Conservation (phyloP, 1,284 basidiomycete genomes). For the Hortiboletus rubellus region DNA sequence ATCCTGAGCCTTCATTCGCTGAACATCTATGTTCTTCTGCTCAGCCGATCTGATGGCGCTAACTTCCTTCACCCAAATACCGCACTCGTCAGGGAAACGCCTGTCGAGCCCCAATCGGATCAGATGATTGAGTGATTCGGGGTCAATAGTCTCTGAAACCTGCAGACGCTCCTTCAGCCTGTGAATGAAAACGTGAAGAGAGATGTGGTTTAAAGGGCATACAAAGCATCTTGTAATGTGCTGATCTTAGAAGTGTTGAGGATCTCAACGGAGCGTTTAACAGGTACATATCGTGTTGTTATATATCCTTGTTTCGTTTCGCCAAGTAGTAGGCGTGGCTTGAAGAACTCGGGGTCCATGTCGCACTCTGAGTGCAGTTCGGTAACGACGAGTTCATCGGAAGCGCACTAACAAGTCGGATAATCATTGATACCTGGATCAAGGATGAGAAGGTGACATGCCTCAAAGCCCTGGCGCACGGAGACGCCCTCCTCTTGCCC, state of each 20-base stretch:
- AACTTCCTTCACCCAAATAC: constrained; percentile 28
- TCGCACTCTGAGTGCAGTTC: constrained; percentile 23
- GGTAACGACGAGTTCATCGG: constrained; percentile 11
- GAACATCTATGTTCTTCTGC: constrained; percentile 9
- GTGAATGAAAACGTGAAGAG: background rate
- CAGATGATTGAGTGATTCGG: constrained; percentile 34
- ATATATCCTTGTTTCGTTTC: constrained; percentile 39
- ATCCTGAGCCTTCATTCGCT: constrained; percentile 13
- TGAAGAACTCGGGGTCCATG: constrained; percentile 25
- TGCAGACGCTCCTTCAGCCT: constrained; percentile 34
- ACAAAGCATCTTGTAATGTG: constrained; percentile 24
- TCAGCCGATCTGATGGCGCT: constrained; percentile 1
- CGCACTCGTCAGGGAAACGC: constrained; percentile 31
- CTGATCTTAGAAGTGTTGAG: constrained; percentile 5
- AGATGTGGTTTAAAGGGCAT: background rate
- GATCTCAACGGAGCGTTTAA: constrained; percentile 11
- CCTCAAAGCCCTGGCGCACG: constrained; percentile 43
- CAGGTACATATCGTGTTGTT: constrained; percentile 28
- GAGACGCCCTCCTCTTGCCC: constrained; percentile 45
- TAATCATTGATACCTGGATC: background rate
- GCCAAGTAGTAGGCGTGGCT: constrained; percentile 35
- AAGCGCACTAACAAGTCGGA: constrained; percentile 16
- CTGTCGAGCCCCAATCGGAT: constrained; percentile 34
- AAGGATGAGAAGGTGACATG: constrained; percentile 13
- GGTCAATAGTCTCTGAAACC: constrained; percentile 29